phyloP scores from a whole-genome alignment of 768 basidiomycete genomes.

The Auricularia sp. region DNA sequence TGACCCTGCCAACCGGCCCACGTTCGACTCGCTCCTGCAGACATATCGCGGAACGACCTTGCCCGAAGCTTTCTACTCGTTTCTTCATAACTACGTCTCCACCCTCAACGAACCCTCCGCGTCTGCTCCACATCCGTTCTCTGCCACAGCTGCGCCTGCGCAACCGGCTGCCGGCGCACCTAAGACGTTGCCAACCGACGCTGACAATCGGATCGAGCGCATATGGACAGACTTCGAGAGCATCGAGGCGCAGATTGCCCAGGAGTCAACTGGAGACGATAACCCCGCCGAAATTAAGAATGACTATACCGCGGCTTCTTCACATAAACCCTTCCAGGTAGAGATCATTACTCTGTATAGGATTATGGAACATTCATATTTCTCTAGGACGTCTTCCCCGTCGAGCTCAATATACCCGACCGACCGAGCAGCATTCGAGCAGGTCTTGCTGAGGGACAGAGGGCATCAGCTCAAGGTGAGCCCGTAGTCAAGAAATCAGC shows the following conservation, averaged over 20 bases:
- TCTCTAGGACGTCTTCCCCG: constrained; percentile 63
- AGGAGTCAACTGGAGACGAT: constrained; percentile 34
- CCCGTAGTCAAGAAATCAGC: background rate
- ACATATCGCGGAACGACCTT: constrained; percentile 70
- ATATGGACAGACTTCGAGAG: constrained; percentile 84
- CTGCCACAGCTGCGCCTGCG: constrained; percentile 26
- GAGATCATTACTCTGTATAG: constrained; percentile 5
- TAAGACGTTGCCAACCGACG: constrained; percentile 56
- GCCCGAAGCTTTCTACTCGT: constrained; percentile 90
- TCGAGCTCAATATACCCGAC: constrained; percentile 61
- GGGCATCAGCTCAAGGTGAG: constrained; percentile 55
- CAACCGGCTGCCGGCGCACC: constrained; percentile 13
- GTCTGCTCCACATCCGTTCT: constrained; percentile 36
- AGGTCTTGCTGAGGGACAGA: constrained; percentile 23
- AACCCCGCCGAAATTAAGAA: constrained; percentile 26
- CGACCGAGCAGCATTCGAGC: constrained; percentile 43
- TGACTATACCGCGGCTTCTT: constrained; percentile 13
- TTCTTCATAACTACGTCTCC: constrained; percentile 81
- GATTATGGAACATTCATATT: background rate
- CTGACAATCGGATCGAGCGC: constrained; percentile 75
- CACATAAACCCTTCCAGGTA: constrained; percentile 9
- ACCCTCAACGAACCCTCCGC: constrained; percentile 56
- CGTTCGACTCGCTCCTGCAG: constrained; percentile 71
- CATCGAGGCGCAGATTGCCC: constrained; percentile 57
- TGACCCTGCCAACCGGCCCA: constrained; percentile 64